A percentile compares a stretch with the other conserved stretches of the same genome.
Evolutionary conservation across 1,284 basidiomycete genomes (phyloP).

Genomic region (Lentinula novae-zelandiae): DNA sequence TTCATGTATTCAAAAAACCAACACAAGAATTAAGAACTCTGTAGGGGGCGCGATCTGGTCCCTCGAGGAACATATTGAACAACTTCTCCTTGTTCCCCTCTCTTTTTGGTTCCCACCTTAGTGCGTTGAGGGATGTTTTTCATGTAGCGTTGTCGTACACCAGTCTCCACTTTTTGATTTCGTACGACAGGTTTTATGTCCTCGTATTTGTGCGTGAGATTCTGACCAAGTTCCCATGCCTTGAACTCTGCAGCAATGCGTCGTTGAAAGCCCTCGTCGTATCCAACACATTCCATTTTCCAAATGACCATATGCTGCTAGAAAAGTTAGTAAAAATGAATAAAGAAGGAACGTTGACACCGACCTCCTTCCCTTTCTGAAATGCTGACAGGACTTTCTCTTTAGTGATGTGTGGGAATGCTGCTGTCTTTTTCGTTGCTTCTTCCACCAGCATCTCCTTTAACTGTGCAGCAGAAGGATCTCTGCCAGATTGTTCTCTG

Average conservation of each 20-base stretch:
- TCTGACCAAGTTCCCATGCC: constrained; percentile 11
- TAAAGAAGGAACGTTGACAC: not conserved
- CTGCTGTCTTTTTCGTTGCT: constrained; percentile 7
- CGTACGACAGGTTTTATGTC: not conserved
- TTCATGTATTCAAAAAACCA: not conserved
- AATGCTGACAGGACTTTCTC: not conserved
- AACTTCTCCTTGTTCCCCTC: not conserved
- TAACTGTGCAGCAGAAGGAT: not conserved
- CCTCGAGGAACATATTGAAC: not conserved
- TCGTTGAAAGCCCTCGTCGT: constrained; percentile 26
- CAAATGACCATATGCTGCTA: constrained; percentile 18
- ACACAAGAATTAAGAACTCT: not conserved
- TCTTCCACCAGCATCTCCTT: constrained; percentile 12
- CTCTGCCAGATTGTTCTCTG: constrained; percentile 4
- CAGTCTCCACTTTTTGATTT: not conserved
- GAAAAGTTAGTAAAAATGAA: not conserved
- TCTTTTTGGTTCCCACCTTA: no score
- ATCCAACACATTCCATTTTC: constrained; percentile 28
- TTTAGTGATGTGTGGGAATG: not conserved
- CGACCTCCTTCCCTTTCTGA: not conserved
- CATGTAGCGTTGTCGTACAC: not conserved
- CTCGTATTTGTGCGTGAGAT: not conserved
- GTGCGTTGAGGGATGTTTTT: not conserved
- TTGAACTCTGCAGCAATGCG: constrained; percentile 19
- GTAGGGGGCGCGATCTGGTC: not conserved